These are phyloP conservation scores for Arthromyces matolae DNA, from an alignment of 768 basidiomycete species.

Conservation along the genomic window DNA sequence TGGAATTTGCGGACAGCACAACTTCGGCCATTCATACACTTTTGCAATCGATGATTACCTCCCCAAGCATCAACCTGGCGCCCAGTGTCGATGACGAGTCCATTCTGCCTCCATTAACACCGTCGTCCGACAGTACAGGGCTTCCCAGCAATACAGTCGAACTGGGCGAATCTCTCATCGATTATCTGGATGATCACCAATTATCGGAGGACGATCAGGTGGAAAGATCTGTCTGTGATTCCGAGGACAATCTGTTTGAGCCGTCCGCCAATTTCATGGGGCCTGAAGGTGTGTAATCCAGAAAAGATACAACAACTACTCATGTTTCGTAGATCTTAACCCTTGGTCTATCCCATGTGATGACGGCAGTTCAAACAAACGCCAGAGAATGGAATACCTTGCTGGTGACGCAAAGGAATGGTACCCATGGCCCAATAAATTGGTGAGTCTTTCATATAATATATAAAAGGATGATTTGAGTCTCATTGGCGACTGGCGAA, in stretches of 20 bases:
- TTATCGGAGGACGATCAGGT: neutral
- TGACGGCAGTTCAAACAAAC: too few species aligned
- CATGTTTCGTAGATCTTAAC: neutral
- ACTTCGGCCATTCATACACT: neutral
- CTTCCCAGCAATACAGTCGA: neutral
- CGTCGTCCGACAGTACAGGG: neutral
- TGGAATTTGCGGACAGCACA: neutral
- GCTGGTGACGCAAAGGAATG: neutral
- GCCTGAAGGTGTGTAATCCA: neutral
- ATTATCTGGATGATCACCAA: neutral
- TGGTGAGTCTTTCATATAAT: neutral
- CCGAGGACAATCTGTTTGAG: too few species aligned
- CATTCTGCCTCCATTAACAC: neutral
- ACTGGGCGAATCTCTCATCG: neutral
- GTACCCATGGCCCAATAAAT: neutral
- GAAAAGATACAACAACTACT: neutral
- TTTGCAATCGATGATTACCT: neutral
- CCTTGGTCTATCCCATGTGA: neutral
- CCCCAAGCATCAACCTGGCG: neutral
- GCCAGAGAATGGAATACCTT: neutral
- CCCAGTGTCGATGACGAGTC: neutral
- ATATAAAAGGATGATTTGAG: neutral
- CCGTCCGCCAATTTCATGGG: neutral
- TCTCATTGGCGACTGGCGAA: too few species aligned
- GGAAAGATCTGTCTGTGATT: neutral